A percentile compares a stretch with the other conserved stretches of the same genome.
Conservation (phyloP, 441 rosid genomes). For the Isatis lusitanica region DNA sequence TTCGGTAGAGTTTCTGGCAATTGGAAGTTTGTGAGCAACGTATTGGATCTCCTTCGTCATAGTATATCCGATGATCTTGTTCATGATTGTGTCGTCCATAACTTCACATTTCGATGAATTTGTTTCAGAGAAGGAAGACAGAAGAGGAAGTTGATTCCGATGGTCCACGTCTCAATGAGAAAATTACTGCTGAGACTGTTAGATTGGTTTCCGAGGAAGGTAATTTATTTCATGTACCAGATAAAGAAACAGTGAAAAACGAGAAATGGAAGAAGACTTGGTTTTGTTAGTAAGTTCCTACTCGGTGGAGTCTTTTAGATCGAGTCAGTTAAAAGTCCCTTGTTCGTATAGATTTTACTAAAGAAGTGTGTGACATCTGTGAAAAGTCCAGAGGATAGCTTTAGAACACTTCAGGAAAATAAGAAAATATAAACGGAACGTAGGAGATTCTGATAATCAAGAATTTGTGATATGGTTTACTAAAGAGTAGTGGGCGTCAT, state of each 20-base stretch:
- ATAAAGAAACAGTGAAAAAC: background rate
- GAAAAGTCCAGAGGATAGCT: background rate
- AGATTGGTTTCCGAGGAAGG: conserved; percentile 37
- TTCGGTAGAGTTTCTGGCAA: background rate
- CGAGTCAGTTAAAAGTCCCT: background rate
- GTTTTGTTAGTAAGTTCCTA: background rate
- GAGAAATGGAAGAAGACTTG: background rate
- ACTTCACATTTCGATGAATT: conserved; percentile 8
- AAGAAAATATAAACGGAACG: background rate
- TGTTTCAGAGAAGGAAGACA: conserved; percentile 26
- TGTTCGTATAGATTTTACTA: background rate
- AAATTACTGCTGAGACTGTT: conserved; percentile 31
- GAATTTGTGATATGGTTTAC: conserved; percentile 1
- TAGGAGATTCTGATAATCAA: background rate
- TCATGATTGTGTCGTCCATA: background rate
- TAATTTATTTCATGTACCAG: background rate
- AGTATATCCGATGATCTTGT: background rate
- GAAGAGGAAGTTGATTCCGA: conserved; percentile 31
- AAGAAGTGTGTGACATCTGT: background rate
- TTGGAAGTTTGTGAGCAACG: background rate
- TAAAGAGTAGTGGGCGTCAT: too few relatives aligned
- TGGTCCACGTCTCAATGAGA: conserved; percentile 42
- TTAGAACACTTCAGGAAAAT: background rate
- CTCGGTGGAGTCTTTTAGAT: background rate
- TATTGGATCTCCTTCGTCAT: background rate